These are phyloP conservation scores for Orbilia brochopaga DNA, from an alignment of 2,329 filamentous ascomycete genomes.

Conservation along the genomic window DNA sequence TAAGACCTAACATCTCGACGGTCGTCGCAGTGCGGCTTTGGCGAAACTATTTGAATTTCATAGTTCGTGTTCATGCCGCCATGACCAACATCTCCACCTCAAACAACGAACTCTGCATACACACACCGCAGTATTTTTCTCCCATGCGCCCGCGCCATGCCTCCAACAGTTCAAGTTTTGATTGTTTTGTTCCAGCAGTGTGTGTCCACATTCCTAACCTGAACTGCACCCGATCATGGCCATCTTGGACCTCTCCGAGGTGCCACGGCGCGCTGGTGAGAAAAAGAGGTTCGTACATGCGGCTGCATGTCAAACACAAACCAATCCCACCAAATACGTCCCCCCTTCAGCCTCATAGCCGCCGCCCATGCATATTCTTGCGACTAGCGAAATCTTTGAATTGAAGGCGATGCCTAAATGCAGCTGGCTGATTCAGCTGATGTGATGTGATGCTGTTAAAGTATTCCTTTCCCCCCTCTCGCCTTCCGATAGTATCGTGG, in stretches of 20 bases:
- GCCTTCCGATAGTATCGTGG: not conserved
- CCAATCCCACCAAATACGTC: conserved; percentile 7
- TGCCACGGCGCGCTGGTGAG: conserved; percentile 19
- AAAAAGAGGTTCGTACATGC: conserved; percentile 40
- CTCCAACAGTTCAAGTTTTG: conserved; percentile 1
- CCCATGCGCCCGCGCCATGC: too few species aligned
- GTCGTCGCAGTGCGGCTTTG: too few species aligned
- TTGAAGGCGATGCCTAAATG: not conserved
- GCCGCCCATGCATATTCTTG: conserved; percentile 5
- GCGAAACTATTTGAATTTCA: too few species aligned
- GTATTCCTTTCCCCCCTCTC: not conserved
- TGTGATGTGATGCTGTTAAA: not conserved
- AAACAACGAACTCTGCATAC: too few species aligned
- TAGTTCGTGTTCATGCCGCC: too few species aligned
- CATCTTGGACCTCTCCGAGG: conserved; percentile 25
- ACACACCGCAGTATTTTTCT: too few species aligned
- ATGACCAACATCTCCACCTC: too few species aligned
- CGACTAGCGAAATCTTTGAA: not conserved
- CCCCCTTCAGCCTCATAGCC: conserved; percentile 27
- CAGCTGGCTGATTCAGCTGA: not conserved
- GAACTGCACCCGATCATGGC: not conserved
- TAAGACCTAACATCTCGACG: too few species aligned
- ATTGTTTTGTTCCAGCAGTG: conserved; percentile 15
- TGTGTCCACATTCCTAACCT: conserved; percentile 46
- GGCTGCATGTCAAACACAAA: conserved; percentile 32